Percentiles rank a stretch among this genome's conserved stretches.
Conservation (phyloP, 2,329 filamentous ascomycete species). For the Coniochaeta sp. region DNA sequence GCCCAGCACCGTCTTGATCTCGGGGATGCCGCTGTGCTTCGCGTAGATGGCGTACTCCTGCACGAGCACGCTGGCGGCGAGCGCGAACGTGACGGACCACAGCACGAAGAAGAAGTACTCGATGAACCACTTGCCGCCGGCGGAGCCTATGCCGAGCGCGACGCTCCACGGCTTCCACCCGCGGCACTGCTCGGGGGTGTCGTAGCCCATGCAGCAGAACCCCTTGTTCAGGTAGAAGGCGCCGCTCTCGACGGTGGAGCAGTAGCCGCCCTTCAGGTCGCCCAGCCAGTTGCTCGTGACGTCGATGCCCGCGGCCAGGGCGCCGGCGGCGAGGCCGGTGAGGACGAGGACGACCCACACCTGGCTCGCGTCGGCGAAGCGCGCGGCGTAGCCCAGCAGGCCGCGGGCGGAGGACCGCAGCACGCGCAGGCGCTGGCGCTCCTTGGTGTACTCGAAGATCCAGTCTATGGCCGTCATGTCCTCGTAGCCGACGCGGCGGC, state of each 20-base stretch:
- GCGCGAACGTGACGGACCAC: slow-evolving; percentile 78
- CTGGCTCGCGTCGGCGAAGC: slow-evolving; percentile 77
- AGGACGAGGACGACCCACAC: slow-evolving; percentile 85
- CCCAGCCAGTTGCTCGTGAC: slow-evolving; percentile 89
- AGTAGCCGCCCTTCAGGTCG: slow-evolving; percentile 87
- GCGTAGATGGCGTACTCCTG: slow-evolving; percentile 80
- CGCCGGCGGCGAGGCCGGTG: slow-evolving; percentile 76
- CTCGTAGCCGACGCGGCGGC: slow-evolving; percentile 87
- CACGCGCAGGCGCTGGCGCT: slow-evolving; percentile 78
- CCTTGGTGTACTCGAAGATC: slow-evolving; percentile 98
- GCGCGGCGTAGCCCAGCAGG: slow-evolving; percentile 63
- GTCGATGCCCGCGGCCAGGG: slow-evolving; percentile 82
- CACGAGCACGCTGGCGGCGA: slow-evolving; percentile 71
- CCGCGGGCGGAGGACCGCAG: slow-evolving; percentile 64
- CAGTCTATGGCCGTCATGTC: slow-evolving; percentile 97
- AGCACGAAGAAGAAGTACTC: slow-evolving; percentile 82
- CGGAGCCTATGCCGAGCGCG: slow-evolving; percentile 59
- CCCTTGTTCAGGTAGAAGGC: slow-evolving; percentile 84
- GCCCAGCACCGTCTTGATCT: slow-evolving; percentile 93
- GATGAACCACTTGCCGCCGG: slow-evolving; percentile 68
- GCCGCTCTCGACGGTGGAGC: slow-evolving; percentile 70
- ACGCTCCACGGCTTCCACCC: slow-evolving; percentile 85
- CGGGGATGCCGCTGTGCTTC: slow-evolving; percentile 91
- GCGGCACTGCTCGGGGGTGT: slow-evolving; percentile 71
- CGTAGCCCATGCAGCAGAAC: slow-evolving; percentile 92